These are phyloP conservation scores for Iodosphaeria phyllophila DNA, from an alignment of 2,329 filamentous ascomycete genomes.

Conservation along the genomic window DNA sequence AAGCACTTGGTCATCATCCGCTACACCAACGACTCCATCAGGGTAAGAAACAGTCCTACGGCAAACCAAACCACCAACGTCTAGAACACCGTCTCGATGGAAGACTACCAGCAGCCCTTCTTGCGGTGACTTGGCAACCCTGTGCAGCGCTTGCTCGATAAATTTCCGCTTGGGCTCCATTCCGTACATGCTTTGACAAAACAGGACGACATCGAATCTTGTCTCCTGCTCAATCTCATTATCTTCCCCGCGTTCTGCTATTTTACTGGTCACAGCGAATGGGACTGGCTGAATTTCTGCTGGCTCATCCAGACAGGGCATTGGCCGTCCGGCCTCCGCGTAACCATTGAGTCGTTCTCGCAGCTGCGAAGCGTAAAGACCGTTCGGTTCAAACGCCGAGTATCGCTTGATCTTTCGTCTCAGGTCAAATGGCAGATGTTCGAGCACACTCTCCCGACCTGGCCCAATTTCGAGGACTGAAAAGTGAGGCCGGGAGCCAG, in stretches of 20 bases:
- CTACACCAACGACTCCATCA: constrained; percentile 21
- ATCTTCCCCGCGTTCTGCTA: constrained; percentile 6
- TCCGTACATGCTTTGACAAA: constrained; percentile 47
- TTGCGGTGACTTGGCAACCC: constrained; percentile 22
- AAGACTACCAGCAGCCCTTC: constrained; percentile 32
- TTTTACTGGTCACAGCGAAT: constrained; percentile 17
- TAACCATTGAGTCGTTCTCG: constrained; percentile 19
- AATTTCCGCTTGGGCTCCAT: constrained; percentile 27
- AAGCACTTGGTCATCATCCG: constrained; percentile 23
- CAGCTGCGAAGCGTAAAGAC: constrained; percentile 22
- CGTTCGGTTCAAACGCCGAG: constrained; percentile 32
- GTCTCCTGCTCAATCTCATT: constrained; percentile 8
- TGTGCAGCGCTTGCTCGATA: constrained; percentile 25
- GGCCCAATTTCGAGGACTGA: constrained; percentile 42
- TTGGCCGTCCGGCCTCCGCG: constrained; percentile 11
- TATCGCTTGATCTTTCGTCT: constrained; percentile 29
- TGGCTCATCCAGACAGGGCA: constrained; percentile 21
- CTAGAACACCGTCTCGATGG: constrained; percentile 26
- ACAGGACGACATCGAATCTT: constrained; percentile 35
- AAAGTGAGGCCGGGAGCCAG: constrained; percentile 20
- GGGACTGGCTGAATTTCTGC: constrained; percentile 18
- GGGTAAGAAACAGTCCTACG: constrained; percentile 27
- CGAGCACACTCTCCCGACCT: constrained; percentile 34
- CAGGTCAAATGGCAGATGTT: constrained; percentile 21
- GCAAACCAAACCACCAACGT: constrained; percentile 27